These are phyloP conservation scores for Ramichloridium luteum DNA, from an alignment of 2,329 filamentous ascomycete species.

Conservation along the genomic window DNA sequence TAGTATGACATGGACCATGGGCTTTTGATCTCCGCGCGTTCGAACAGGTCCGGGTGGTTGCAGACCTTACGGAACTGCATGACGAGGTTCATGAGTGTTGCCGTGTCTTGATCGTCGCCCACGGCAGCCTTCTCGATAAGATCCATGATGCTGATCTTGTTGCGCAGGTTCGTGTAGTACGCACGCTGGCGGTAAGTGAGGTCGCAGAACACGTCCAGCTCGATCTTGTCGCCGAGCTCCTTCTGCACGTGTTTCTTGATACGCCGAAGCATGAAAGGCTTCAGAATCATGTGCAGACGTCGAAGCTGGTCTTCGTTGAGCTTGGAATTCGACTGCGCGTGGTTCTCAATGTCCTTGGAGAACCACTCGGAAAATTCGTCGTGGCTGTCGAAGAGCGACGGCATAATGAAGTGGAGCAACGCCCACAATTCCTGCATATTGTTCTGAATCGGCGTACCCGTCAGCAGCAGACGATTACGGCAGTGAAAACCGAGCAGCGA, in stretches of 20 bases:
- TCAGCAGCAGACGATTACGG: conserved; percentile 83
- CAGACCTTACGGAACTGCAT: conserved; percentile 99
- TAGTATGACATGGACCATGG: conserved; percentile 76
- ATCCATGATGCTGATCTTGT: conserved; percentile 98
- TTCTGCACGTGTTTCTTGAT: conserved; percentile 99
- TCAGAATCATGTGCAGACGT: conserved; percentile 95
- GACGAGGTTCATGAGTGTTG: conserved; percentile 95
- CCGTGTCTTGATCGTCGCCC: conserved; percentile 87
- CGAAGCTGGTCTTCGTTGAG: conserved; percentile 96
- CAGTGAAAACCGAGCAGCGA: conserved; percentile 86
- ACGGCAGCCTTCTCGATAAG: conserved; percentile 93
- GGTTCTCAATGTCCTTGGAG: conserved; percentile 91
- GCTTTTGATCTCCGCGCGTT: conserved; percentile 82
- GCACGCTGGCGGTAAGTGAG: conserved; percentile 92
- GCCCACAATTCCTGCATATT: conserved; percentile 99
- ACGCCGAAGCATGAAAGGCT: conserved; percentile 98
- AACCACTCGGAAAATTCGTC: conserved; percentile 93
- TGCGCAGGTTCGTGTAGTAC: conserved; percentile 81
- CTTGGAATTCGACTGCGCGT: conserved; percentile 98
- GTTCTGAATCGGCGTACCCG: conserved; percentile 96
- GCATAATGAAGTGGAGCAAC: conserved; percentile 97
- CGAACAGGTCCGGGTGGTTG: conserved; percentile 94
- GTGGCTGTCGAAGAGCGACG: conserved; percentile 90
- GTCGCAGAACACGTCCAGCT: conserved; percentile 90
- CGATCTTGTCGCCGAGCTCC: conserved; percentile 97